These are phyloP conservation scores for Brachypodium distachyon DNA, from an alignment of 202 grass and related monocot genomes.

Conservation along the genomic window DNA sequence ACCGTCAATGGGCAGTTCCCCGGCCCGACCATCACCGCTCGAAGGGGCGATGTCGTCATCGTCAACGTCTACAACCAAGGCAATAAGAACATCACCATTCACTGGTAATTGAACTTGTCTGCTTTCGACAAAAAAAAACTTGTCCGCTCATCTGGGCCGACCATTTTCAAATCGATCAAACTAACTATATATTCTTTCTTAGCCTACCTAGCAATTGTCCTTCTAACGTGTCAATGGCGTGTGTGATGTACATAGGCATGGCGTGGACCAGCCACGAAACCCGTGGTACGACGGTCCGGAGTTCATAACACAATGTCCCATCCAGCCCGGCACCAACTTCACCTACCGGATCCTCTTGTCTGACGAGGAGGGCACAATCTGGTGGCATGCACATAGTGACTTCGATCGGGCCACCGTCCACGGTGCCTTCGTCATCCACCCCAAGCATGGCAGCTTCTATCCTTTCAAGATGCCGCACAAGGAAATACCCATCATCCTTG, in stretches of 20 bases:
- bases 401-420: constrained; percentile 52
- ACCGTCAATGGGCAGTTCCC: constrained; percentile 66
- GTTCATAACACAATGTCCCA: constrained; percentile 64
- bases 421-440: constrained; percentile 59
- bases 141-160: too few species aligned
- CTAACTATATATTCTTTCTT: too few species aligned
- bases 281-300: constrained; percentile 52
- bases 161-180: too few species aligned
- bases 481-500: constrained; percentile 54
- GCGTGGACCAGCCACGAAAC: constrained; percentile 38
- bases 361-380: constrained; percentile 54
- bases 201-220: neutral
- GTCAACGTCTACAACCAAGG: constrained; percentile 57
- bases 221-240: neutral
- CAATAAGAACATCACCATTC: constrained; percentile 57
- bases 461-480: constrained; percentile 47
- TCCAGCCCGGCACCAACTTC: constrained; percentile 45
- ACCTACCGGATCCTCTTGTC: constrained; percentile 40
- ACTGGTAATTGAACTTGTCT: constrained; percentile 56
- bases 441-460: constrained; percentile 21
- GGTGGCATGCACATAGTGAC: constrained; percentile 68
- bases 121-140: too few species aligned
- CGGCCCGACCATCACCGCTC: constrained; percentile 53
- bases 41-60: constrained; percentile 37
- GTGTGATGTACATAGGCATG: constrained; percentile 36